These are phyloP conservation scores for Penicillium canariense DNA, from an alignment of 495 filamentous ascomycete genomes.

Conservation along the genomic window DNA sequence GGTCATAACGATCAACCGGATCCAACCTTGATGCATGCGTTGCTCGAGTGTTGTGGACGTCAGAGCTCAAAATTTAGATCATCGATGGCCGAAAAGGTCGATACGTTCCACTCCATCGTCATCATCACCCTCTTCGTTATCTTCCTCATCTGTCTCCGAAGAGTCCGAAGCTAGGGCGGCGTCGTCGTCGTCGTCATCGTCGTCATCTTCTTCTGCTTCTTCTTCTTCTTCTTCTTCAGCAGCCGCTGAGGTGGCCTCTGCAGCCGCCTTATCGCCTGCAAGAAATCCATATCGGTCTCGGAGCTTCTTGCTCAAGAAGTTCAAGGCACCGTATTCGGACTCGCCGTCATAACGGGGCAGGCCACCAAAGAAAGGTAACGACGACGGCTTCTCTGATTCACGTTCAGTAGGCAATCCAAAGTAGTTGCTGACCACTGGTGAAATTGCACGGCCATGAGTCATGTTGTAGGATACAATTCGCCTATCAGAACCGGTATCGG, in stretches of 20 bases:
- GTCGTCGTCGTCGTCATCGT: conserved; percentile 46
- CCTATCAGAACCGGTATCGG: conserved; percentile 18
- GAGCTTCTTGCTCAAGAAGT: conserved; percentile 55
- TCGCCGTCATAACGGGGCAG: conserved; percentile 35
- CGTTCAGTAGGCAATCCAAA: conserved; percentile 44
- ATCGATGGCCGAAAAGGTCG: conserved; percentile 71
- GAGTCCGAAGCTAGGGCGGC: conserved; percentile 20
- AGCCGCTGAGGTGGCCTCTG: conserved; percentile 27
- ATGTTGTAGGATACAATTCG: conserved; percentile 39
- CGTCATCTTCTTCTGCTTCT: conserved; percentile 44
- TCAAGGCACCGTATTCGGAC: conserved; percentile 56
- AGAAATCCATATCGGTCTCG: conserved; percentile 44
- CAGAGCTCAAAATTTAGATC: conserved; percentile 23
- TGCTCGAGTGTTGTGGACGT: no score
- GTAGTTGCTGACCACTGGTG: conserved; percentile 43
- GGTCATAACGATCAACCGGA: not conserved
- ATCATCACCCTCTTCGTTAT: conserved; percentile 49
- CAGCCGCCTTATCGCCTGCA: conserved; percentile 27
- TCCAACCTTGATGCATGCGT: no score
- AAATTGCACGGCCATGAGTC: conserved; percentile 39
- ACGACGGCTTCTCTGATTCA: conserved; percentile 32
- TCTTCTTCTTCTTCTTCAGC: conserved; percentile 46
- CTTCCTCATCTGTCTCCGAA: conserved; percentile 39
- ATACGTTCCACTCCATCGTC: conserved; percentile 61
- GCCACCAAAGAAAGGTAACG: conserved; percentile 39